phyloP scores from a whole-genome alignment of 2,329 filamentous ascomycete genomes.

The Talaromyces piceae region DNA sequence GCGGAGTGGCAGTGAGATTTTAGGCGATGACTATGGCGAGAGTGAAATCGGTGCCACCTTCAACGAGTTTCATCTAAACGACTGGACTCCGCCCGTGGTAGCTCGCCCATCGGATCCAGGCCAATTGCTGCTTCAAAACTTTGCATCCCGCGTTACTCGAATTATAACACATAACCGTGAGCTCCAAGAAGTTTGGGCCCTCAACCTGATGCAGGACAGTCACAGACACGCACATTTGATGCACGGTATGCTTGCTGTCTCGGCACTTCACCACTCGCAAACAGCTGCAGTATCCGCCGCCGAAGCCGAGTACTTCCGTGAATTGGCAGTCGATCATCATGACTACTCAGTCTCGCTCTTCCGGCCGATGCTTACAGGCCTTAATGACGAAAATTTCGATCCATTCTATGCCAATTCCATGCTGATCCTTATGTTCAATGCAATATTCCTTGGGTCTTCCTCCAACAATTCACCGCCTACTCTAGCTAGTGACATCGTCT shows the following conservation, averaged over 20 bases:
- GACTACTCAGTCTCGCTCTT: slow-evolving; percentile 4
- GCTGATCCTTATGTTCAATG: slow-evolving; percentile 6
- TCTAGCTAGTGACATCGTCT: slow-evolving; percentile 1
- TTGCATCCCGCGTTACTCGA: slow-evolving; percentile 4
- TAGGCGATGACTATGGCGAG: background rate
- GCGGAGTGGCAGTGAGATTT: background rate
- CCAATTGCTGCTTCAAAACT: slow-evolving; percentile 4
- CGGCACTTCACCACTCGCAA: slow-evolving; percentile 6
- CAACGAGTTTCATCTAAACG: background rate
- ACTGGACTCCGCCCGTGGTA: no score
- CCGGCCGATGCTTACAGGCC: background rate
- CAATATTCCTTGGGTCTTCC: background rate
- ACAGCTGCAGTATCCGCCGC: background rate
- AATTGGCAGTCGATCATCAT: slow-evolving; percentile 5
- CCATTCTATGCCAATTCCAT: slow-evolving; percentile 7
- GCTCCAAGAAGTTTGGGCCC: slow-evolving; percentile 4
- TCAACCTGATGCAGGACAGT: background rate
- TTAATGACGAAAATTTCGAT: slow-evolving; percentile 7
- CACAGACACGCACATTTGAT: slow-evolving; percentile 6
- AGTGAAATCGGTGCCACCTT: background rate
- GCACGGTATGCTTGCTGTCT: slow-evolving; percentile 9
- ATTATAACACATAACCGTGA: slow-evolving; percentile 5
- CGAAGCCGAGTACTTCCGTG: background rate
- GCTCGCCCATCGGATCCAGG: background rate
- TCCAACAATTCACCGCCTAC: background rate